A percentile compares a stretch with the other conserved stretches of the same genome.
Conservation (phyloP, 2,329 filamentous ascomycete genomes). For the Thielaviopsis euricoi region DNA sequence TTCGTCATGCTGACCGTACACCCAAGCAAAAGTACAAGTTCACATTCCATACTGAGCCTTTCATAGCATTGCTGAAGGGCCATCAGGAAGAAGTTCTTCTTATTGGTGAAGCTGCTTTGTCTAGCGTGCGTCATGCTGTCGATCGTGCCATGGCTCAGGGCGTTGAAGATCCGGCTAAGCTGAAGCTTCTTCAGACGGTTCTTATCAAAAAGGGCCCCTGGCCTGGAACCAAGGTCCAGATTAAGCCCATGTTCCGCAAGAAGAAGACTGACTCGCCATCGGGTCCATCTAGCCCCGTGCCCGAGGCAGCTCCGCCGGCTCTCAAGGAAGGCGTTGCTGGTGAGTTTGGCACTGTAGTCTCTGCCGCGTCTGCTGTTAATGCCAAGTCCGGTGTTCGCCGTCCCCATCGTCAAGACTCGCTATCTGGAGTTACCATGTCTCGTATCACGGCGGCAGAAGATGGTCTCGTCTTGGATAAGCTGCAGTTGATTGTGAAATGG, state of each 20-base stretch:
- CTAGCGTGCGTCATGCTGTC: conserved; percentile 79
- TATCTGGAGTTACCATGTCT: conserved; percentile 81
- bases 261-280: conserved; percentile 48
- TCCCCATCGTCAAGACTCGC: conserved; percentile 60
- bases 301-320: conserved; percentile 15
- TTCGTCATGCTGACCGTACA: conserved; percentile 89
- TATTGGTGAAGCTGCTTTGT: conserved; percentile 76
- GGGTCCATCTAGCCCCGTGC: conserved; percentile 21
- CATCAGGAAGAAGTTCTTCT: conserved; percentile 93
- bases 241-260: conserved; percentile 97
- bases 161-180: conserved; percentile 71
- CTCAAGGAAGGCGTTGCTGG: conserved; percentile 15
- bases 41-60: conserved; percentile 91
- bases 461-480: conserved; percentile 81
- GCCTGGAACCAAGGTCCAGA: conserved; percentile 95
- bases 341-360: conserved; percentile 16
- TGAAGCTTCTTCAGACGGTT: conserved; percentile 72
- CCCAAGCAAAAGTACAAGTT: conserved; percentile 99
- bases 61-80: conserved; percentile 84
- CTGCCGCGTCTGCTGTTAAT: conserved; percentile 1
- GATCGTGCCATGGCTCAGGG: conserved; percentile 62
- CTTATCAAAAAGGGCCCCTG: conserved; percentile 84
- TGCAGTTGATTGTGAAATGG: conserved; percentile 98
- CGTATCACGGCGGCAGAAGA: conserved; percentile 88
- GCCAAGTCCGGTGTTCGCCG: conserved; percentile 16